phyloP scores from a whole-genome alignment of 2,329 filamentous ascomycete genomes.

The Hymenoscyphus salicellus region DNA sequence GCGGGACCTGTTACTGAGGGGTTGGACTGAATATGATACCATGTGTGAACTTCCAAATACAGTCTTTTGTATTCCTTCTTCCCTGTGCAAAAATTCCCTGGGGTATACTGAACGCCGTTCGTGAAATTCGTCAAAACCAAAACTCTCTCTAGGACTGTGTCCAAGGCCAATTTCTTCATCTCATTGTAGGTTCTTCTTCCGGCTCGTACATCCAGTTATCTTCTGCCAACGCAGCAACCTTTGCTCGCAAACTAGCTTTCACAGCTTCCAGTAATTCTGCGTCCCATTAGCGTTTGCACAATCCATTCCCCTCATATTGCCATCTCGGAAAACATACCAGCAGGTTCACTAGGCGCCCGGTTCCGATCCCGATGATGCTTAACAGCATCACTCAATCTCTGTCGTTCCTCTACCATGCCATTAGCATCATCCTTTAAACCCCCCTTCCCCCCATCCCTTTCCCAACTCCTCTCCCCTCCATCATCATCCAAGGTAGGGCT shows the following conservation, averaged over 20 bases:
- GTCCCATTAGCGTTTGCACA: conserved; percentile 1
- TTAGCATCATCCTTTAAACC: conserved; percentile 9
- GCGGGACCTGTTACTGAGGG: conserved; percentile 55
- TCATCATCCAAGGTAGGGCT: neutral
- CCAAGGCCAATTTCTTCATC: conserved; percentile 17
- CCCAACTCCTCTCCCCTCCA: conserved; percentile 11
- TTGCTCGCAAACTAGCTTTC: conserved; percentile 66
- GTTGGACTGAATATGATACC: conserved; percentile 49
- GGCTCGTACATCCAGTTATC: conserved; percentile 91
- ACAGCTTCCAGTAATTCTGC: conserved; percentile 68
- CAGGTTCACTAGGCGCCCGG: conserved; percentile 58
- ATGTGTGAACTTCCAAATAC: conserved; percentile 4
- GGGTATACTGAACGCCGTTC: conserved; percentile 30
- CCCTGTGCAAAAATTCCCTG: conserved; percentile 11
- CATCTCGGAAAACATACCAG: conserved; percentile 49
- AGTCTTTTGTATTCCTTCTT: conserved; percentile 11
- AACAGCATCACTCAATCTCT: conserved; percentile 58
- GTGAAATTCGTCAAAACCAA: neutral
- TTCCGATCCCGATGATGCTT: conserved; percentile 57
- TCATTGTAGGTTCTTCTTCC: conserved; percentile 27
- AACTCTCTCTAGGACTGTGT: neutral
- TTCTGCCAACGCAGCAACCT: conserved; percentile 70
- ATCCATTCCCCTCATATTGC: neutral
- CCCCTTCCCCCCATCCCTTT: conserved; percentile 32
- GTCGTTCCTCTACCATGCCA: conserved; percentile 50